These are phyloP conservation scores for Andrographis paniculata DNA, from an alignment of 305 asterid genomes.

Conservation along the genomic window DNA sequence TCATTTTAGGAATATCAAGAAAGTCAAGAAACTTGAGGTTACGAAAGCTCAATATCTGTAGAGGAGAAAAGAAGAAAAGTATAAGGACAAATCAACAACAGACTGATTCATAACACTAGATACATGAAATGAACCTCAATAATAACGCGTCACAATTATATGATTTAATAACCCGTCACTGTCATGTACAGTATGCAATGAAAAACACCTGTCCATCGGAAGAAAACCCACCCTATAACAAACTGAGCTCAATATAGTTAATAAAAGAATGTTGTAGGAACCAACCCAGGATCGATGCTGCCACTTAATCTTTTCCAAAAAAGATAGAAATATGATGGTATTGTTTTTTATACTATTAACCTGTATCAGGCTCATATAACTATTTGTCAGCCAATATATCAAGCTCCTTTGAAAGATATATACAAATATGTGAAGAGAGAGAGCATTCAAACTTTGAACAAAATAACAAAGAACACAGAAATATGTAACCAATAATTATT, in stretches of 20 bases:
- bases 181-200: too few relatives aligned
- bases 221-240: too few relatives aligned
- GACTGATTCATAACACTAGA: neutral
- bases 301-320: neutral
- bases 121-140: too few relatives aligned
- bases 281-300: too few relatives aligned
- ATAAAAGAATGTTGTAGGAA: too few relatives aligned
- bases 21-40: slow-evolving; percentile 46
- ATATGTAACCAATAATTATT: neutral
- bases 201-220: too few relatives aligned
- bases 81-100: slow-evolving; percentile 8
- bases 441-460: slow-evolving; percentile 3
- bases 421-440: too few relatives aligned
- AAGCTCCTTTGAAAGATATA: slow-evolving; percentile 72
- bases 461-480: slow-evolving; percentile 11
- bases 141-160: too few relatives aligned
- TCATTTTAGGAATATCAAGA: slow-evolving; percentile 56
- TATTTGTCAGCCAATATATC: slow-evolving; percentile 77
- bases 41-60: slow-evolving; percentile 56
- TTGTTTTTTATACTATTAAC: slow-evolving; percentile 28
- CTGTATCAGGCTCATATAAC: slow-evolving; percentile 58
- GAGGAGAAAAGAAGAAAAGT: slow-evolving; percentile 7
- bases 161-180: too few relatives aligned
- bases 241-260: too few relatives aligned
- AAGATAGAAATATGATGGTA: neutral